These are phyloP conservation scores for Xylariaceae sp. DNA, from an alignment of 2,329 filamentous ascomycete genomes.

Conservation along the genomic window DNA sequence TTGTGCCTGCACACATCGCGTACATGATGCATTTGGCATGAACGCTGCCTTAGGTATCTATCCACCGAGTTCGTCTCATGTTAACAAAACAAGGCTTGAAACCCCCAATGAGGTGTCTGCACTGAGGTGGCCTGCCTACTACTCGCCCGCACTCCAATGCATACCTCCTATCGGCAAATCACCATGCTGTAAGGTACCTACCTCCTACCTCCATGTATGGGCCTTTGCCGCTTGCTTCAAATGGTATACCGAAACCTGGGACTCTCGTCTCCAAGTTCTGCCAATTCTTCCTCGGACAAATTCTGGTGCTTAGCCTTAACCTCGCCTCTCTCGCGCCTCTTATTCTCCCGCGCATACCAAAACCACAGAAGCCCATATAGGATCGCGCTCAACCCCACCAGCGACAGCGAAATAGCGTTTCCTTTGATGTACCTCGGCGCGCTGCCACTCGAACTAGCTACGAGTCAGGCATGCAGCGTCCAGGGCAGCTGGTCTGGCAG, in stretches of 20 bases:
- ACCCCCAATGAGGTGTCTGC: no score
- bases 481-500: background rate
- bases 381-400: constrained; percentile 53
- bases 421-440: constrained; percentile 59
- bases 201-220: no score
- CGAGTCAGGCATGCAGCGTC: constrained; percentile 9
- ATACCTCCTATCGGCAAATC: no score
- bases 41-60: no score
- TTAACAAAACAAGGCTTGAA: no score
- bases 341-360: constrained; percentile 50
- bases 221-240: constrained; percentile 11
- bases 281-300: constrained; percentile 46
- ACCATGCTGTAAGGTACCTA: no score
- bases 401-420: constrained; percentile 58
- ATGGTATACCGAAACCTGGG: constrained; percentile 48
- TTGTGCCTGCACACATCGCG: no score
- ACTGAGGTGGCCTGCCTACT: no score
- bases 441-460: constrained; percentile 41
- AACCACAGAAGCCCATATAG: constrained; percentile 56
- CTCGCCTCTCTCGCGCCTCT: constrained; percentile 38
- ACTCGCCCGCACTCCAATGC: no score
- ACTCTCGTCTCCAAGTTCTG: constrained; percentile 52
- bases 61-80: no score
- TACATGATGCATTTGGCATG: no score
- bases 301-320: constrained; percentile 38